Evolutionary conservation across 805 yeast genomes (phyloP).

Genomic region (Maudiozyma serrabonitensis): DNA sequence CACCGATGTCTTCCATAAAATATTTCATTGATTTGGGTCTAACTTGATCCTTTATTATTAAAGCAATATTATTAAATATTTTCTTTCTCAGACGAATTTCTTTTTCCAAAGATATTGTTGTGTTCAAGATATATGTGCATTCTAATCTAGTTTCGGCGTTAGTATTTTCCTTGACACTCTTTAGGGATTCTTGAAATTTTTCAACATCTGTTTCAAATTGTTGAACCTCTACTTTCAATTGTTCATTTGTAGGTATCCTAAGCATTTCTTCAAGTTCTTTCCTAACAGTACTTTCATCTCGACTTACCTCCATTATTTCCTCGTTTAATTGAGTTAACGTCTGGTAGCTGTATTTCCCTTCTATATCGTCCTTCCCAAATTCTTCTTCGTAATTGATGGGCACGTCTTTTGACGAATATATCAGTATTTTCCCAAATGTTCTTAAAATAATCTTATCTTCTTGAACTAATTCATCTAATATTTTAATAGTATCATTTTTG

Average conservation of each 20-base stretch:
- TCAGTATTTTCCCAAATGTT: slow-evolving; percentile 35
- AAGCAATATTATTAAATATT: slow-evolving; percentile 11
- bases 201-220: slow-evolving; percentile 4
- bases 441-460: slow-evolving; percentile 31
- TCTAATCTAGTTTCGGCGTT: slow-evolving; percentile 10
- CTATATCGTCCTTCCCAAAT: slow-evolving; percentile 1
- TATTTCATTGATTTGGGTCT: slow-evolving; percentile 18
- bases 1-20: slow-evolving; percentile 23
- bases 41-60: slow-evolving; percentile 20
- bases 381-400: slow-evolving; percentile 4
- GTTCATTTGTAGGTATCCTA: slow-evolving; percentile 14
- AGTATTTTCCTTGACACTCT: slow-evolving; percentile 6
- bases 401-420: slow-evolving; percentile 35
- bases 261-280: slow-evolving; percentile 6
- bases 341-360: slow-evolving; percentile 9
- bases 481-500: slow-evolving; percentile 29
- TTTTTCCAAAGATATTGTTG: slow-evolving; percentile 9
- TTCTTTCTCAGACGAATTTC: slow-evolving; percentile 13
- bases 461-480: slow-evolving; percentile 30
- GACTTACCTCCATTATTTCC: slow-evolving; percentile 17
- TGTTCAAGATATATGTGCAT: slow-evolving; percentile 7
- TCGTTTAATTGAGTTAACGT: slow-evolving; percentile 16
- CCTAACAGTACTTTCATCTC: slow-evolving; percentile 7
- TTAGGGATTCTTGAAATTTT: slow-evolving; percentile 5
- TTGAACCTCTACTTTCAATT: slow-evolving; percentile 6